These are phyloP conservation scores for Xylariaceae sp. DNA, from an alignment of 2,329 filamentous ascomycete genomes.

Conservation along the genomic window DNA sequence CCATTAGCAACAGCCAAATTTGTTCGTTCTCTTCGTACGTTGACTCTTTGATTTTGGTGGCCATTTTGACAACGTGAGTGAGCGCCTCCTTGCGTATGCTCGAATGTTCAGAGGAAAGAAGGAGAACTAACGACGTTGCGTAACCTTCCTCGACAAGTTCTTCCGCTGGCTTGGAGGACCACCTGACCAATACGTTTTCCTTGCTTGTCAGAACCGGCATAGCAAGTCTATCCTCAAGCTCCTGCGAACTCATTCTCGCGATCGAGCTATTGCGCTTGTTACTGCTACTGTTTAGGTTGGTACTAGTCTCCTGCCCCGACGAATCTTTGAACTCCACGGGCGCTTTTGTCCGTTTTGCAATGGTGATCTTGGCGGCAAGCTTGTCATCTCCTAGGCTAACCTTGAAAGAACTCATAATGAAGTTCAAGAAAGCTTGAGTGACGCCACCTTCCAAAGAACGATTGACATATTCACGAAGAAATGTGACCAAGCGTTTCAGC, in stretches of 20 bases:
- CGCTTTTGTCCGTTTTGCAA: conserved; percentile 17
- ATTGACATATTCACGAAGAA: conserved; percentile 58
- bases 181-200: conserved; percentile 58
- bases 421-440: conserved; percentile 42
- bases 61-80: conserved; percentile 65
- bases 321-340: conserved; percentile 1
- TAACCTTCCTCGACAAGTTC: conserved; percentile 77
- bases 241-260: conserved; percentile 35
- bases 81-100: conserved; percentile 79
- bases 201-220: conserved; percentile 44
- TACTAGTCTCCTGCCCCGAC: conserved; percentile 5
- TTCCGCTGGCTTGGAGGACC: conserved; percentile 74
- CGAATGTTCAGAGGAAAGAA: conserved; percentile 70
- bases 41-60: conserved; percentile 62
- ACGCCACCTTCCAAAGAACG: conserved; percentile 53
- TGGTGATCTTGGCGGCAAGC: conserved; percentile 32
- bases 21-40: conserved; percentile 74
- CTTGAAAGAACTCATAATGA: conserved; percentile 42
- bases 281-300: no score
- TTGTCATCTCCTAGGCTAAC: conserved; percentile 36
- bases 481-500: conserved; percentile 50
- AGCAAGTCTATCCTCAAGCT: conserved; percentile 52
- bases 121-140: conserved; percentile 66
- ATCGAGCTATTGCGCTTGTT: background rate
- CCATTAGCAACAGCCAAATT: conserved; percentile 75